Base-by-base conservation (phyloP, 2,329 filamentous ascomycete species). In the Fusarium solani-melongenae region DNA sequence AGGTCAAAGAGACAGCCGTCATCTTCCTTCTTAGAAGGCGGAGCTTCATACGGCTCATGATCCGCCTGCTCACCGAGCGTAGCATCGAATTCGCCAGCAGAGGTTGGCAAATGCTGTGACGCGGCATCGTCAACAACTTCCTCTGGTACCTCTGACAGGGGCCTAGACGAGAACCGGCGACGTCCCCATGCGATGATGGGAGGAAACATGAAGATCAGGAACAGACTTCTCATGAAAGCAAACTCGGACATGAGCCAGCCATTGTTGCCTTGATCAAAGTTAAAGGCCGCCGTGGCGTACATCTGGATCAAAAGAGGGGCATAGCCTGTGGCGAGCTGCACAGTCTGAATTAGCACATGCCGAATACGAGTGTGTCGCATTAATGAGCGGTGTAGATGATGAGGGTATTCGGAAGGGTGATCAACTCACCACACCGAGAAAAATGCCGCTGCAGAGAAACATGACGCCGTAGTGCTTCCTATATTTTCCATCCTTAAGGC, bases 361-460 rank as follows among this genome's bases (percentile, higher is more conserved):
- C 27, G 27, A 8, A 38, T 11, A 14, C 20, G n/a, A 20, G 74
- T 10, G 68, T 49, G 62, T 20, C 6, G 2, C 24, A 31, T 36
- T 3, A 59, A 41, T 27, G 17, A 14, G 8, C 20, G 49, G 49
- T 53, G 44, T 49, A 24, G 24, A 49, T 2, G 44, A 49, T 49
- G 49, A 53, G 49, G 27, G 7, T 53, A 53, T 53, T 31, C 49
- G 7, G 27, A 31, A 31, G 14, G 12, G 4, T 27, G 2, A 0
- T 36, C 11, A 33, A 83, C 85, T 77, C 78, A 88, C 86, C 0
- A 93, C 91, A 0, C 89, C 91, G 0, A 92, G 81, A 67, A 93
- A 94, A 3, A 92, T 90, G 2, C 92, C 92, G 1, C 85, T 81
- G 22, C 90, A 92, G 4, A 94, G 86, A 2, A 93, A 87, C 4